Evolutionary conservation across 2,329 filamentous ascomycete species (phyloP), one percentile per base, ranked within the genome.

Genomic region (Epichloe sylvatica): DNA sequence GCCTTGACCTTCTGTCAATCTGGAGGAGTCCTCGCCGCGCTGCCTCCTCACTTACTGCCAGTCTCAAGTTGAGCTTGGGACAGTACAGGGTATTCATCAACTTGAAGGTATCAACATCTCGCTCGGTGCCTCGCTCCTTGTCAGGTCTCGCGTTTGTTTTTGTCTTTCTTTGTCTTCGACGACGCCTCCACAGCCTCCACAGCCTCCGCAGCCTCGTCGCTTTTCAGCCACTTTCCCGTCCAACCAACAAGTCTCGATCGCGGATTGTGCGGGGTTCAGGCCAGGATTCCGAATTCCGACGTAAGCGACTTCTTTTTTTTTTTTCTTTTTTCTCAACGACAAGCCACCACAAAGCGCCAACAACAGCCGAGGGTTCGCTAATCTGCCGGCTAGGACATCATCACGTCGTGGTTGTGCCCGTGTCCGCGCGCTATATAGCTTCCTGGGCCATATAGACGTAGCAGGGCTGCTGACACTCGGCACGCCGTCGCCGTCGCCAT

Each of bases 361-460:
- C 49, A 45, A 41, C 43, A 48, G 50, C 48, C 50, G 47, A 49
- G 46, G 45, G 25, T 46, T 55, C 53, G 53, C 53, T 55, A 54
- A 55, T 51, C 51, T 30, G 30, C 25, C 25, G 25, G 8, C 25
- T 30, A 30, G 8, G 25, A 30, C 25, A 4, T 9, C 7, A 8
- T 25, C 7, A 7, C 23, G 7, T 7, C 2, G 23, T 23, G 23
- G 23, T 25, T 8, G 23, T 25, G 23, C 23, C 23, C 23, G 23
- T 25, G 23, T 1, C 23, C 23, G 23, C 23, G 23, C 23, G 23
- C 23, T 25, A 3, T 25, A 25, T 25, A 8, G 23, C 23, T 25
- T 25, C 23, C 23, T 25, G 25, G 7, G 25, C 25, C 25, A 30
- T 30, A 30, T 30, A 30, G 30, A 30, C 30, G 8, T 30, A 30